Base-by-base conservation (phyloP, 2,329 filamentous ascomycete genomes). In the Phialophora macrospora region DNA sequence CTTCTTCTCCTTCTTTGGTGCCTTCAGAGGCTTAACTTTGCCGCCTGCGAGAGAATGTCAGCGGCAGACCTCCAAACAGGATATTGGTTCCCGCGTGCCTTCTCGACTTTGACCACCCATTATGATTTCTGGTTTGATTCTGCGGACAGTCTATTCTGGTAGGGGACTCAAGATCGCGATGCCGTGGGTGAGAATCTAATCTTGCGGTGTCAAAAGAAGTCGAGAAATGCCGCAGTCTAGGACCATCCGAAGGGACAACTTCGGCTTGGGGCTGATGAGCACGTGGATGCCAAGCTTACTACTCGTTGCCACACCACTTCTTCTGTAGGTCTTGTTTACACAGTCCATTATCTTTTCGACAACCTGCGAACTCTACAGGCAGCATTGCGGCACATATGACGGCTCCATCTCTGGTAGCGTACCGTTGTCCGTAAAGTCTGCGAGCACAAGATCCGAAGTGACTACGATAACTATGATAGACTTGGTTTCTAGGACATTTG, bases 21-120 rank as follows among this genome's bases (percentile, higher is more conserved):
- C 86, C 89, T 97, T 97, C 80, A 92, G 83, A 73, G 90, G 90
- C 86, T 93, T 92, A 73, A 82, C 87, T 84, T 93, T 93, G 84
- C 90, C 90, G 78, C 90, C 90, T 93, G 69, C 64, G 60, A 24
- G 57, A 58, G 17, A 44, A 44, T 24, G 62, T 60, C 55, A 63
- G 52, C 17, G 26, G 41, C 24, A 24, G 32, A 30, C 44, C 17
- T 20, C 14, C 38, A 30, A 46, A 28, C 34, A 4, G 8, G 26
- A 4, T 30, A 59, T 70, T 69, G 30, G 26, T 22, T 8, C 4
- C 8, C 4, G 22, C 80, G 49, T 75, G 87, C 88, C 88, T 82
- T 88, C 86, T 85, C 88, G 85, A 78, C 86, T 85, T 76, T 80
- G 79, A 72, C 88, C 88, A 81, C 88, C 88, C 88, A 90, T 90